A percentile compares a stretch with the other conserved stretches of the same genome.
Evolutionary conservation across 208 protist genomes (phyloP).

Genomic region (Wallacemonas sp.): DNA sequence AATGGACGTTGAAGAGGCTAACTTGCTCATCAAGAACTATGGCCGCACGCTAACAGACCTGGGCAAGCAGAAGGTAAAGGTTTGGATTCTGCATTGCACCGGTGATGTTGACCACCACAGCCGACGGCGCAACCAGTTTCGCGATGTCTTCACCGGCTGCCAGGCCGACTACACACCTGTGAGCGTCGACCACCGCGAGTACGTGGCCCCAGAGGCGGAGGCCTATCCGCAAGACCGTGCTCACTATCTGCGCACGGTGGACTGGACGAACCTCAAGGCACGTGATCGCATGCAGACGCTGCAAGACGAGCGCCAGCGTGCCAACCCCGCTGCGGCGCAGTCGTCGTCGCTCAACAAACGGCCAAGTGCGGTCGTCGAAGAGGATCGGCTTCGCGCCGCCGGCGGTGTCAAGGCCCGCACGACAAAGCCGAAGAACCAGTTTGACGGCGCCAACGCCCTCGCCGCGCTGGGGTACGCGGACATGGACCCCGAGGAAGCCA

Average conservation of each 20-base stretch:
- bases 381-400: conserved; percentile 10
- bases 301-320: conserved; percentile 19
- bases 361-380: conserved; percentile 5
- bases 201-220: conserved; percentile 44
- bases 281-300: conserved; percentile 32
- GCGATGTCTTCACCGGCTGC: conserved; percentile 75
- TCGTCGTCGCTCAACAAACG: background rate
- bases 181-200: conserved; percentile 69
- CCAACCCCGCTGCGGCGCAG: background rate
- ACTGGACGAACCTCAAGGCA: conserved; percentile 63
- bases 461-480: conserved; percentile 49
- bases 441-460: conserved; percentile 73
- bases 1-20: conserved; percentile 44
- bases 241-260: conserved; percentile 57
- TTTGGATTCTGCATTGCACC: conserved; percentile 64
- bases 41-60: conserved; percentile 39
- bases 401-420: conserved; percentile 17
- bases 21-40: conserved; percentile 69
- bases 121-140: conserved; percentile 54
- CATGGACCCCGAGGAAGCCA: conserved; percentile 47
- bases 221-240: conserved; percentile 55
- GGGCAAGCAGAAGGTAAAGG: conserved; percentile 50
- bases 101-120: conserved; percentile 15
- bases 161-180: conserved; percentile 44
- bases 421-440: conserved; percentile 86